Percentiles rank a stretch among this genome's conserved stretches.
Evolutionary conservation across 768 basidiomycete genomes (phyloP).

Genomic region (Polyporus arcularius): DNA sequence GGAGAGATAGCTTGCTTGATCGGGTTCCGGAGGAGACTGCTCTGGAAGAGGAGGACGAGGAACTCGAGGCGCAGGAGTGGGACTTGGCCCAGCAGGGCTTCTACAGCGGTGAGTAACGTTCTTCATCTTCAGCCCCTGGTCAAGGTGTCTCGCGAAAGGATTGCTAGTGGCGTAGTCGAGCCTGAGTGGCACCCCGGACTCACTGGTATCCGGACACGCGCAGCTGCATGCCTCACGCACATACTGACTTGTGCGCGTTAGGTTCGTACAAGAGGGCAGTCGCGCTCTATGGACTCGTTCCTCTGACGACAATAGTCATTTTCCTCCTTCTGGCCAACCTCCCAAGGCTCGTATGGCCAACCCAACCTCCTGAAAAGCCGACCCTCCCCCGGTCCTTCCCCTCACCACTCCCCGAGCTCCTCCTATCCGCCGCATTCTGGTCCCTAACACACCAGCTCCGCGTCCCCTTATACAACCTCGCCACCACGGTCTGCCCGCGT

Average conservation of each 20-base stretch:
- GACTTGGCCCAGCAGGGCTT: constrained; percentile 50
- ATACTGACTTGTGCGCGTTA: constrained; percentile 28
- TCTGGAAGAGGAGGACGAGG: constrained; percentile 34
- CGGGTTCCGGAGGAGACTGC: constrained; percentile 32
- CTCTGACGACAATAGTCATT: constrained; percentile 48
- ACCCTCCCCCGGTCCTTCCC: constrained; percentile 50
- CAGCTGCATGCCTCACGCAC: background rate
- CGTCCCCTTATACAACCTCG: constrained; percentile 44
- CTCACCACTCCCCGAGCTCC: constrained; percentile 64
- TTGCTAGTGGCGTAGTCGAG: background rate
- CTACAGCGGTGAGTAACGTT: constrained; percentile 43
- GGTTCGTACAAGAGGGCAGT: constrained; percentile 64
- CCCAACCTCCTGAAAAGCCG: constrained; percentile 27
- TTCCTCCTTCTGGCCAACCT: constrained; percentile 53
- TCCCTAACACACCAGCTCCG: constrained; percentile 56
- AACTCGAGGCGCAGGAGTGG: constrained; percentile 40
- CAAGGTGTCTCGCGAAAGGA: background rate
- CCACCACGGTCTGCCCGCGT: constrained; percentile 34
- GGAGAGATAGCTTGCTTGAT: constrained; percentile 27
- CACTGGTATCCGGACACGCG: background rate
- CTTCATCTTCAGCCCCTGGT: background rate
- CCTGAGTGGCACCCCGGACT: background rate
- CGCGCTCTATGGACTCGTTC: constrained; percentile 60
- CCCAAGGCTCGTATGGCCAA: constrained; percentile 51
- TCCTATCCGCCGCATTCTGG: constrained; percentile 64